Conservation (phyloP, 176 grass and related monocot genomes). For the Musa beccarii region DNA sequence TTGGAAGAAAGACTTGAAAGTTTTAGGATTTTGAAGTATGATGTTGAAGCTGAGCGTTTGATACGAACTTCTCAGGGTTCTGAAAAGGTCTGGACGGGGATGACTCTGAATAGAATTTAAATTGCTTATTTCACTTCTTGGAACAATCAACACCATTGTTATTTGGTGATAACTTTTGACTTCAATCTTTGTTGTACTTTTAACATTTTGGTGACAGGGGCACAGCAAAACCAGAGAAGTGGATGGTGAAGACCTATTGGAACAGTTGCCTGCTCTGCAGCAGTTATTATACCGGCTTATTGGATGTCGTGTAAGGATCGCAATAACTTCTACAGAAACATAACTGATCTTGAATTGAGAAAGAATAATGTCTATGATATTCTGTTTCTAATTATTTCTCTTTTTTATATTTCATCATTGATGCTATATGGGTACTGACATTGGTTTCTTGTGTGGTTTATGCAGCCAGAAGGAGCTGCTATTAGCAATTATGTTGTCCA, state of each 20-base stretch:
- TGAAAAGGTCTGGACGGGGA: slow-evolving; percentile 46
- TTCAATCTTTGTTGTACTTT: not conserved
- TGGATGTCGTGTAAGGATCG: slow-evolving; percentile 60
- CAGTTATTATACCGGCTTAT: slow-evolving; percentile 91
- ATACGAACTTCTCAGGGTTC: slow-evolving; percentile 49
- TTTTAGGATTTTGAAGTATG: slow-evolving; percentile 75
- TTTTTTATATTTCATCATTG: not conserved
- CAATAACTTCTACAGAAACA: not conserved
- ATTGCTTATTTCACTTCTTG: not conserved
- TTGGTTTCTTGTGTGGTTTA: slow-evolving; percentile 17
- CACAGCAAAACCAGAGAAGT: slow-evolving; percentile 70
- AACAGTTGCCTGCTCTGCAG: slow-evolving; percentile 79
- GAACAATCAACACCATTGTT: not conserved
- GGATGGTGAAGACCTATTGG: slow-evolving; percentile 64
- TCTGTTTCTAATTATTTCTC: not conserved
- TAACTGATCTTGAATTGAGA: not conserved
- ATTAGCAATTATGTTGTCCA: slow-evolving; percentile 74
- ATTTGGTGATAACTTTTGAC: not conserved
- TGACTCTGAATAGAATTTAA: not conserved
- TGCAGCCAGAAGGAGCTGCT: slow-evolving; percentile 74
- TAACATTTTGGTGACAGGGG: slow-evolving; percentile 35
- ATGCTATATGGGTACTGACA: slow-evolving; percentile 8
- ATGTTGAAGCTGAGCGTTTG: slow-evolving; percentile 73
- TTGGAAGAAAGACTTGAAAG: slow-evolving; percentile 88
- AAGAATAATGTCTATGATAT: not conserved